These are phyloP conservation scores for Globisporangium yorkense DNA, from an alignment of 352 stramenopile species.

Conservation along the genomic window DNA sequence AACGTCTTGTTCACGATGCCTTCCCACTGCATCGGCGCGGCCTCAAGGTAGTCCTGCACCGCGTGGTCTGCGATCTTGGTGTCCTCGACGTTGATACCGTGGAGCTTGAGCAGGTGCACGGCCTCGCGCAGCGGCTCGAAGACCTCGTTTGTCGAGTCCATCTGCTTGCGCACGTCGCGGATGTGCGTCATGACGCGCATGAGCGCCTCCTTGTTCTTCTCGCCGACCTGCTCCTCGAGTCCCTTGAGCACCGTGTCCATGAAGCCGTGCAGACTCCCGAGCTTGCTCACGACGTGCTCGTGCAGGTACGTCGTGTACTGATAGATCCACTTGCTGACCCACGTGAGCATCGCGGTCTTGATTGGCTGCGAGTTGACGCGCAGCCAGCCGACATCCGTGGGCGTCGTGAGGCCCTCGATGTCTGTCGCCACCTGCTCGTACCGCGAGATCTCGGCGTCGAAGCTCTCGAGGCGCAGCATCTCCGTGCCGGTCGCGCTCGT, in stretches of 20 bases:
- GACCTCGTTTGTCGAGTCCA: constrained; percentile 90
- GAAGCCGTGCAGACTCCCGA: constrained; percentile 87
- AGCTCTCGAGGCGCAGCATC: constrained; percentile 92
- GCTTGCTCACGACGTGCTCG: constrained; percentile 87
- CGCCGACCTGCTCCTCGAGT: constrained; percentile 86
- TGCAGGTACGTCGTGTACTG: constrained; percentile 94
- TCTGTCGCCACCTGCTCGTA: constrained; percentile 93
- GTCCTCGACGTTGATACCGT: constrained; percentile 91
- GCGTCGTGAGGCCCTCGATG: constrained; percentile 86
- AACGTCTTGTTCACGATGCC: constrained; percentile 98
- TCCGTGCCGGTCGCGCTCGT: constrained; percentile 72
- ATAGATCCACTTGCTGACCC: constrained; percentile 96
- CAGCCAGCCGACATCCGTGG: constrained; percentile 95
- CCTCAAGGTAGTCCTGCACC: constrained; percentile 92
- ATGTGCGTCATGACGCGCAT: constrained; percentile 97
- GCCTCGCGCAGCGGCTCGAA: constrained; percentile 93
- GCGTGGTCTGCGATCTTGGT: constrained; percentile 78
- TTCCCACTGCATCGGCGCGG: constrained; percentile 95
- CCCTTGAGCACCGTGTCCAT: constrained; percentile 91
- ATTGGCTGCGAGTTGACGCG: constrained; percentile 96
- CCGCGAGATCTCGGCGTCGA: constrained; percentile 94
- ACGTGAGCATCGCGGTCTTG: constrained; percentile 94
- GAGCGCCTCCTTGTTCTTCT: constrained; percentile 93
- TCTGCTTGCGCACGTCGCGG: constrained; percentile 91
- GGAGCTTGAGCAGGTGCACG: constrained; percentile 92